A percentile compares a stretch with the other conserved stretches of the same genome.
Conservation (phyloP, 2,329 filamentous ascomycete species). For the Leptographium radiaticola region DNA sequence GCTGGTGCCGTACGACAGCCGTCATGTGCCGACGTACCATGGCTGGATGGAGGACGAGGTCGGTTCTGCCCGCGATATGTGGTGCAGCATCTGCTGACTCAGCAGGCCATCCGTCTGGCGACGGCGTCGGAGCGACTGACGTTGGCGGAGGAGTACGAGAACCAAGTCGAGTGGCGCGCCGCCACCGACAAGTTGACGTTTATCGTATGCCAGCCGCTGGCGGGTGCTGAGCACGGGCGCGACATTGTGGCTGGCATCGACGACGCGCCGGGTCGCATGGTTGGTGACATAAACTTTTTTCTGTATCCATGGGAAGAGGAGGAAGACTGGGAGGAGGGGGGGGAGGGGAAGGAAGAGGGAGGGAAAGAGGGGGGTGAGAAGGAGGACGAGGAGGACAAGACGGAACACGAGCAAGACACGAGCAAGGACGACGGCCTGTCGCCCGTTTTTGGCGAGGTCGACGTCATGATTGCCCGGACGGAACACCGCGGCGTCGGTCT, state of each 20-base stretch:
- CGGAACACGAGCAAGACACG: too few relatives aligned
- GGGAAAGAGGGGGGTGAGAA: constrained; percentile 31
- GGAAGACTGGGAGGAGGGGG: constrained; percentile 37
- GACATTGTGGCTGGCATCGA: constrained; percentile 18
- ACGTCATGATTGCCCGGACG: constrained; percentile 68
- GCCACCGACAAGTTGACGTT: constrained; percentile 86
- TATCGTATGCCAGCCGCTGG: constrained; percentile 54
- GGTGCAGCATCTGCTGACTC: too few relatives aligned
- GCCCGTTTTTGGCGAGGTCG: constrained; percentile 54
- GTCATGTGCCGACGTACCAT: constrained; percentile 76
- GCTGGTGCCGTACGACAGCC: constrained; percentile 70
- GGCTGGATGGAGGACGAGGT: constrained; percentile 82
- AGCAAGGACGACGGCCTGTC: too few relatives aligned
- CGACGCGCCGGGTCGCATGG: constrained; percentile 46
- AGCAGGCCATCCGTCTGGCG: constrained; percentile 60
- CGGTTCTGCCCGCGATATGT: too few relatives aligned
- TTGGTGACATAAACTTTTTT: constrained; percentile 75
- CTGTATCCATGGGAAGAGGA: constrained; percentile 47
- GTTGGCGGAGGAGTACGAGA: constrained; percentile 72
- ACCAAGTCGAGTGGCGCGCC: constrained; percentile 76
- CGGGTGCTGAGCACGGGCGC: background rate
- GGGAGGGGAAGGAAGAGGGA: constrained; percentile 13
- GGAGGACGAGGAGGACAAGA: constrained; percentile 13
- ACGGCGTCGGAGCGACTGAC: constrained; percentile 80
- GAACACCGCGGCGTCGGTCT: constrained; percentile 47